Percentiles rank a stretch among this genome's conserved stretches.
Conservation (phyloP, 306 rosid genomes). For the Begonia loranthoides region DNA sequence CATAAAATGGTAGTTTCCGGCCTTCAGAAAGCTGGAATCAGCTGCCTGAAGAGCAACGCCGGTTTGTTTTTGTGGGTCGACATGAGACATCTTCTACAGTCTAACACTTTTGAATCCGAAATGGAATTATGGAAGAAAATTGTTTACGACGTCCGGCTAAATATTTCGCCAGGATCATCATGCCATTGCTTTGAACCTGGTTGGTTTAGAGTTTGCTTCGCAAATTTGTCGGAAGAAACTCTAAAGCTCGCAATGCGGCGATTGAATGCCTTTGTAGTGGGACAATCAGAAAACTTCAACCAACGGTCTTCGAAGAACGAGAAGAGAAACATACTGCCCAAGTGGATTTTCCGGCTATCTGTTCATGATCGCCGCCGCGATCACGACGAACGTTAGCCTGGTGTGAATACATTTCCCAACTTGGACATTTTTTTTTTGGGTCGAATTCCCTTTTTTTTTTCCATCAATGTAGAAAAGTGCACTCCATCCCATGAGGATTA, state of each 20-base stretch:
- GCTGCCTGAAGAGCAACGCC: conserved; percentile 60
- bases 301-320: conserved; percentile 4
- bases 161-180: conserved; percentile 69
- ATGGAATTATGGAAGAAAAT: conserved; percentile 43
- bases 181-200: conserved; percentile 70
- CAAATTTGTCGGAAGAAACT: conserved; percentile 52
- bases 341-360: conserved; percentile 16
- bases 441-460: neutral
- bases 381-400: conserved; percentile 14
- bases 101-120: conserved; percentile 35
- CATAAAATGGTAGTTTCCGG: conserved; percentile 50
- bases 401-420: conserved; percentile 5
- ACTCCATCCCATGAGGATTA: conserved; percentile 15
- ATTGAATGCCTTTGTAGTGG: conserved; percentile 5
- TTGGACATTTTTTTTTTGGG: conserved; percentile 1
- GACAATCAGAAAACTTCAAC: neutral
- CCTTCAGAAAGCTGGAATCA: conserved; percentile 38
- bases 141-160: conserved; percentile 39
- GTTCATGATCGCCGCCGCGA: conserved; percentile 8
- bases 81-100: conserved; percentile 39
- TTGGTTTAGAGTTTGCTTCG: conserved; percentile 84
- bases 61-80: conserved; percentile 82
- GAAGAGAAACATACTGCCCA: conserved; percentile 9
- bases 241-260: conserved; percentile 12
- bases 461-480: conserved; percentile 10